Evolutionary conservation across 2,329 filamentous ascomycete species (phyloP), one percentile per base, ranked within the genome.

Genomic region (Fusarium equiseti): DNA sequence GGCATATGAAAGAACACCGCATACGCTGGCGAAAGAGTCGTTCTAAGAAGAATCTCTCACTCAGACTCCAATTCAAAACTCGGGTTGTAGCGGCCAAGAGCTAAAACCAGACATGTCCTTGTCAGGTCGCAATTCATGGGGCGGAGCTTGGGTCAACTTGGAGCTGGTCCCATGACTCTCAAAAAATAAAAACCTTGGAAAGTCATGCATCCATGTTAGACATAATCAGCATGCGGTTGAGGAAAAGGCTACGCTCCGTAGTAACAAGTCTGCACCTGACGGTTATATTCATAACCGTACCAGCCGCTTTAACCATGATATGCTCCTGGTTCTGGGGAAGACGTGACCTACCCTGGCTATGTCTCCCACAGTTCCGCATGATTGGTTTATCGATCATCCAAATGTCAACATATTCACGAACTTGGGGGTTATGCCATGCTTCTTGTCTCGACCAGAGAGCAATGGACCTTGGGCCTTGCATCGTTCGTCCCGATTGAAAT

Each of bases 111-210:
- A 32, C 35, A 51, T 53, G 50, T 61, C 58, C 59, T 63, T 70
- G 72, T 59, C 46, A 49, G 54, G 52, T 66, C 45, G 58, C 38
- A 68, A 56, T 56, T 38, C 49, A 59, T 66, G 51, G 38, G 52
- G 72, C 59, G 60, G 66, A 73, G 70, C 70, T 73, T 69, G 63
- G 71, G 62, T 66, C 69, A 74, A 51, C 46, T 52, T 59, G 57
- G 58, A 54, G 56, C 61, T 66, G 63, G 62, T 71, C 72, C 69
- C 69, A 74, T 74, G 72, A 74, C 69, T 67, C 50, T 42, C 44
- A 64, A 74, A 73, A 74, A 70, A 58, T 4, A 59, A 71, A 57
- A 70, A 61, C 63, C 71, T 65, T 67, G 65, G 59, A 63, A 66
- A 45, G 38, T 53, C 43, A 44, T 49, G 55, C 52, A 59, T 53